These are phyloP conservation scores for Cladosporium austrohemisphaericum DNA, from an alignment of 2,329 filamentous ascomycete species.

Conservation along the genomic window DNA sequence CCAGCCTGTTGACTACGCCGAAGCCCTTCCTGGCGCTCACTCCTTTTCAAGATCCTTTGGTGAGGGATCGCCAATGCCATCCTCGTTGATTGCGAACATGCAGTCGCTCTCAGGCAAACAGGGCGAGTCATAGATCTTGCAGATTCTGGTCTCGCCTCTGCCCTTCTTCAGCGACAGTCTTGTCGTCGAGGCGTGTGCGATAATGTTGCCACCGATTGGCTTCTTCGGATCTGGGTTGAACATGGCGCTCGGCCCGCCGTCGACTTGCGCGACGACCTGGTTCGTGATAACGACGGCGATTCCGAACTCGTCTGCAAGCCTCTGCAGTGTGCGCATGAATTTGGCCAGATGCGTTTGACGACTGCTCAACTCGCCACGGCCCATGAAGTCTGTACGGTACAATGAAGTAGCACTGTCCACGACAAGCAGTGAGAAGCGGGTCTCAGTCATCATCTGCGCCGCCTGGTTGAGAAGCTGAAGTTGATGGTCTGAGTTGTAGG, in stretches of 20 bases:
- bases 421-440: conserved; percentile 88
- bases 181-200: conserved; percentile 94
- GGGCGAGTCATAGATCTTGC: conserved; percentile 98
- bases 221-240: conserved; percentile 99
- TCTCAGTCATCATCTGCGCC: conserved; percentile 99
- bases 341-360: conserved; percentile 85
- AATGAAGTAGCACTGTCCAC: conserved; percentile 95
- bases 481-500: conserved; percentile 98
- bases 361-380: conserved; percentile 93
- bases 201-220: conserved; percentile 97
- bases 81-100: conserved; percentile 93
- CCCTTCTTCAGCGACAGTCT: conserved; percentile 94
- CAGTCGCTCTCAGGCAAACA: conserved; percentile 96
- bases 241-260: conserved; percentile 94
- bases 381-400: conserved; percentile 93
- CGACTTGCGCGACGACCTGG: conserved; percentile 96
- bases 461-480: conserved; percentile 92
- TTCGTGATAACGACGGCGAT: conserved; percentile 99
- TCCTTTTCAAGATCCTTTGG: conserved; percentile 95
- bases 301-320: conserved; percentile 76
- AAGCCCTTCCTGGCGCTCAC: conserved; percentile 18
- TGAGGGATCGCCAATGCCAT: conserved; percentile 91
- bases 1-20: too few species aligned
- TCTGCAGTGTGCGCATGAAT: conserved; percentile 80
- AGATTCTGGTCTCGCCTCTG: conserved; percentile 88